A percentile compares a stretch with the other conserved stretches of the same genome.
Conservation (phyloP, 1,284 basidiomycete genomes). For the Ceratobasidium sp. region DNA sequence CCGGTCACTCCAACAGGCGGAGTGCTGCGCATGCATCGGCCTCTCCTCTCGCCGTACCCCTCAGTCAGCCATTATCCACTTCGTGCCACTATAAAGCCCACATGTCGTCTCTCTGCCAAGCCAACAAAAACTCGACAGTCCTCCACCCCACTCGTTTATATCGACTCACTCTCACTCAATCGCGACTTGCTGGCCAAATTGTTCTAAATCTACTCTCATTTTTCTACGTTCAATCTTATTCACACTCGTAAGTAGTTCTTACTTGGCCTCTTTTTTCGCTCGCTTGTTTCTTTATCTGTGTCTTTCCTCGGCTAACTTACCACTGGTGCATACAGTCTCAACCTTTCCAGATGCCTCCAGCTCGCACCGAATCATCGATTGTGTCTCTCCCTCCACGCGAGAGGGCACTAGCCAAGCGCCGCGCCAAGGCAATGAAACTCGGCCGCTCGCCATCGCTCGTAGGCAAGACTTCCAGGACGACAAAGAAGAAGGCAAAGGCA, state of each 20-base stretch:
- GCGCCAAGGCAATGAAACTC: background rate
- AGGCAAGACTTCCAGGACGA: background rate
- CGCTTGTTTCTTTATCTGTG: too few species aligned
- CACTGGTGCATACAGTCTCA: background rate
- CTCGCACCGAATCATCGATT: background rate
- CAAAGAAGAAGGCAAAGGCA: background rate
- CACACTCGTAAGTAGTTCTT: too few species aligned
- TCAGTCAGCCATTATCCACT: background rate
- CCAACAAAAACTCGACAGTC: too few species aligned
- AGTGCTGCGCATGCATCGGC: background rate
- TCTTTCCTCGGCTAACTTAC: too few species aligned
- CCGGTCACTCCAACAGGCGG: slow-evolving; percentile 1
- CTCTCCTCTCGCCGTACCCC: background rate
- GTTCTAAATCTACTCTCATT: too few species aligned
- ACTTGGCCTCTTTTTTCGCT: too few species aligned
- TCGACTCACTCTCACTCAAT: too few species aligned
- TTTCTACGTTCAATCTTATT: too few species aligned
- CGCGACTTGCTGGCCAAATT: too few species aligned
- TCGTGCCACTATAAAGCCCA: too few species aligned
- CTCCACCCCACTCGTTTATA: too few species aligned
- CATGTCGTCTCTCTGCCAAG: background rate
- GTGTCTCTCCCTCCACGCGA: slow-evolving; percentile 13
- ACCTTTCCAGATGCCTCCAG: background rate
- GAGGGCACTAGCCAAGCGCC: background rate
- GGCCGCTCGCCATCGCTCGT: background rate